These are phyloP conservation scores for Neurospora sp. DNA, from an alignment of 495 filamentous ascomycete genomes.

Conservation along the genomic window DNA sequence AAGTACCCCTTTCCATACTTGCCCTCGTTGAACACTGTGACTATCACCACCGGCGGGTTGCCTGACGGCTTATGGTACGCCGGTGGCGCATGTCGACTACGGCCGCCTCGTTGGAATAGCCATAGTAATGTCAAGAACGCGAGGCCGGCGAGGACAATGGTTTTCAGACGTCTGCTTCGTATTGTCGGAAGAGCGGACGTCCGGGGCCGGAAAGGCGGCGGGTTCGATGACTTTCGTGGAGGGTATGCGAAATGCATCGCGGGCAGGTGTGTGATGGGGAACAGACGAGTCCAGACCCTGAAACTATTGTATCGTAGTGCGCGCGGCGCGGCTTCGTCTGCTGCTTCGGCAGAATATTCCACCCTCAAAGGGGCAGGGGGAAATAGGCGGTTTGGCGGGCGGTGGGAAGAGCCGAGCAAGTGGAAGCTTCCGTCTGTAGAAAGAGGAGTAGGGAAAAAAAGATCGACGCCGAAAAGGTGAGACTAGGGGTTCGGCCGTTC, in stretches of 20 bases:
- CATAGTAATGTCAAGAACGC: conserved; percentile 51
- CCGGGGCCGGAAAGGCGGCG: conserved; percentile 50
- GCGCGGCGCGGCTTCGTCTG: not conserved
- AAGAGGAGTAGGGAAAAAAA: not conserved
- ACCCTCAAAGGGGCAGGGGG: not conserved
- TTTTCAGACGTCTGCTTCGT: conserved; percentile 57
- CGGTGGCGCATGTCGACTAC: conserved; percentile 18
- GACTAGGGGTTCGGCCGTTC: not conserved
- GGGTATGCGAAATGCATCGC: conserved; percentile 89
- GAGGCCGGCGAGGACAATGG: conserved; percentile 47
- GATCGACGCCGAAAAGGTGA: not conserved
- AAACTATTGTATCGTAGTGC: not conserved
- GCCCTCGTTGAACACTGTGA: conserved; percentile 68
- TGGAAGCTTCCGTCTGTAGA: not conserved
- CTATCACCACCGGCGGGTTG: conserved; percentile 72
- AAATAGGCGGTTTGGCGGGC: not conserved
- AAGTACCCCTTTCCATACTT: conserved; percentile 53
- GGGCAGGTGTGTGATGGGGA: not conserved
- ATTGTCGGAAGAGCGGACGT: conserved; percentile 49
- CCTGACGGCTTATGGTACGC: conserved; percentile 36
- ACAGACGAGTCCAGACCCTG: not conserved
- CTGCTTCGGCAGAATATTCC: not conserved
- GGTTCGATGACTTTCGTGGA: conserved; percentile 66
- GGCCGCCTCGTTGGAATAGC: conserved; percentile 43
- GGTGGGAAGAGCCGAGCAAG: not conserved